Base-by-base conservation (phyloP, 495 filamentous ascomycete species). In the Tetracladium setigerum region DNA sequence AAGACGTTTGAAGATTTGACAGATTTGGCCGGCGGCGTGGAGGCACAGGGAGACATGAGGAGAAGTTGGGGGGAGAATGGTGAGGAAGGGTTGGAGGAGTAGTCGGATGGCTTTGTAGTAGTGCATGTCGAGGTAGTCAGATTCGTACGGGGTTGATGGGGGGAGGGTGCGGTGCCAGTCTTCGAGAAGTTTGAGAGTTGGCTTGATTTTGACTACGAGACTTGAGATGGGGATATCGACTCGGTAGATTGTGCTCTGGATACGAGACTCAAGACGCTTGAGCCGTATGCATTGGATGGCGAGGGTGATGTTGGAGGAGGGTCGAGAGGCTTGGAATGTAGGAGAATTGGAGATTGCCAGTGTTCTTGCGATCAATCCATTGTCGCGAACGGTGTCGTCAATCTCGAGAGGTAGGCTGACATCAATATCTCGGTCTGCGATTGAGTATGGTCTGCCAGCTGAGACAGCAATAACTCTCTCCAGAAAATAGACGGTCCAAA, bases 401-500 rank as follows among this genome's bases (percentile, higher is more conserved):
- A 56, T 56, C 15, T 75, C 67, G 8, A 69, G 34, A 7, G 74
- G 73, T 8, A 78, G 57, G 10, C 70, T 64, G 5, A 72, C 66
- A 49, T 77, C 72, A 38, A 77, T 77, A 49, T 77, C 66, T 42
- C 72, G 63, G 46, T 77, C 72, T 16, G 70, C 66, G 15, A 77
- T 72, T 34, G 71, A 74, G 48, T 71, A 70, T 0, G 73, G 73
- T 10, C 73, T 64, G 5, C 72, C 73, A 11, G 74, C 63, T 4
- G 69, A 73, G 58, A 75, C 68, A 9, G 71, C 72, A 19, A 74
- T 68, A 0, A 70, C 67, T 38, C 72, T 45, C 49, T 77, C 72
- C 4, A 77, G 59, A 37, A 73, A 75, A 50, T 77, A 77, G 0
- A 74, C 71, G 0, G 67, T 74, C 72, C 72, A 77, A 38, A 77